Conservation (phyloP, 2,329 filamentous ascomycete species). For the Graphilbum ipis-grandicollis region DNA sequence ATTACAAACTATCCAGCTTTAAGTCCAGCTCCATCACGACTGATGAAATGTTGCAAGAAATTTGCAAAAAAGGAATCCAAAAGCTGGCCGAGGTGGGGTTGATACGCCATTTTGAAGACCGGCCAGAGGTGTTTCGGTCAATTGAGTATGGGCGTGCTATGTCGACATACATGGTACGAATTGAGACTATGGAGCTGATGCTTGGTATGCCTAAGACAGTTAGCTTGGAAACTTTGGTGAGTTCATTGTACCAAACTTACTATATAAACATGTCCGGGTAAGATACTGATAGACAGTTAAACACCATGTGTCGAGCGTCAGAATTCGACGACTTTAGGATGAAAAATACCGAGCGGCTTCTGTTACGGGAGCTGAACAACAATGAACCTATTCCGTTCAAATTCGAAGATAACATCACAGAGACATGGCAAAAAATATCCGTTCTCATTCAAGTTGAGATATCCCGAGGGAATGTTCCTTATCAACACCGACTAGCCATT, state of each 20-base stretch:
- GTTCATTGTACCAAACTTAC: too few species aligned
- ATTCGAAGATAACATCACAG: constrained; percentile 48
- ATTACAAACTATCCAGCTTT: constrained; percentile 49
- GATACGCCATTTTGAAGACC: constrained; percentile 18
- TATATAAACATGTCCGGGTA: too few species aligned
- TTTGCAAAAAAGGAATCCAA: constrained; percentile 52
- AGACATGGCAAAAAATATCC: constrained; percentile 57
- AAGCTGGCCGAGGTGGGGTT: constrained; percentile 44
- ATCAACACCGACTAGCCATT: constrained; percentile 27
- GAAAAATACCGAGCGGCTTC: constrained; percentile 47
- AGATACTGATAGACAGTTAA: too few species aligned
- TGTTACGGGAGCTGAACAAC: constrained; percentile 58
- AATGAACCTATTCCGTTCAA: constrained; percentile 51
- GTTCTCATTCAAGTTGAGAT: constrained; percentile 63
- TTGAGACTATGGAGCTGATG: constrained; percentile 61
- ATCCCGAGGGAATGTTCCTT: constrained; percentile 39
- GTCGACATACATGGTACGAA: constrained; percentile 67
- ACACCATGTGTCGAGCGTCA: constrained; percentile 44
- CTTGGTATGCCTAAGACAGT: constrained; percentile 43
- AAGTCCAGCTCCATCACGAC: constrained; percentile 28
- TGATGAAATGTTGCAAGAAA: constrained; percentile 49
- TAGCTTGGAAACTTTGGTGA: constrained; percentile 50
- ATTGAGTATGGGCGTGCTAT: constrained; percentile 66
- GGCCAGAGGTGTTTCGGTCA: constrained; percentile 30
- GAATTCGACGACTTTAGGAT: constrained; percentile 62